These are phyloP conservation scores for Plasmodium gallinaceum DNA, from an alignment of 169 alveolate genomes.

Conservation along the genomic window DNA sequence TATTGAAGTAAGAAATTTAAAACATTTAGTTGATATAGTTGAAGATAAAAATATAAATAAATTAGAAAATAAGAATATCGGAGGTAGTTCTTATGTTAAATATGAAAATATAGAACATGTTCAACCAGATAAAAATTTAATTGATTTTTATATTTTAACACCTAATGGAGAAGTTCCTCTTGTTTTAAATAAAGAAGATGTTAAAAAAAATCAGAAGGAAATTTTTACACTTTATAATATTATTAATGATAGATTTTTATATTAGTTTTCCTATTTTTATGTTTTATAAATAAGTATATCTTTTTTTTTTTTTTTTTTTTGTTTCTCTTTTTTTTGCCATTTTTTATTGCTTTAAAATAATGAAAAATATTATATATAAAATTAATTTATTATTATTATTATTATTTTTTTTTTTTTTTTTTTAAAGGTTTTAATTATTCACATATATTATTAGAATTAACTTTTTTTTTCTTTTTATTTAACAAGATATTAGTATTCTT, in stretches of 20 bases:
- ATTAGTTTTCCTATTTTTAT: background rate
- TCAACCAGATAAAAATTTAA: background rate
- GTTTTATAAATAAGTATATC: background rate
- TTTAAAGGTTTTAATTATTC: too few species aligned
- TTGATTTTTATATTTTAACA: slow-evolving; percentile 12
- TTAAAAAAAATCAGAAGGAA: background rate
- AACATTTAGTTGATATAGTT: slow-evolving; percentile 78
- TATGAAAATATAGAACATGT: background rate
- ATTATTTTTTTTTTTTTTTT: too few species aligned
- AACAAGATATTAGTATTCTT: too few species aligned
- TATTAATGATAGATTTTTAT: background rate
- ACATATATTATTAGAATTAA: too few species aligned
- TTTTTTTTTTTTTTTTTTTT: background rate
- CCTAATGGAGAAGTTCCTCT: slow-evolving; percentile 14
- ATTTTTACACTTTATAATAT: background rate
- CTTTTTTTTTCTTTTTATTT: too few species aligned
- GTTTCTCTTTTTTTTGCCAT: background rate
- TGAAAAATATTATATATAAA: too few species aligned
- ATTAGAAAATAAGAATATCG: background rate
- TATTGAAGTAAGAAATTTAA: slow-evolving; percentile 65
- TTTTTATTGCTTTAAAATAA: too few species aligned
- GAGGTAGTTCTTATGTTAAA: background rate
- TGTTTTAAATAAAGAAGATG: slow-evolving; percentile 14
- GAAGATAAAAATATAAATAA: background rate
- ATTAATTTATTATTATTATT: too few species aligned